Conservation (phyloP, 441 rosid species). For the Sinapis alba region DNA sequence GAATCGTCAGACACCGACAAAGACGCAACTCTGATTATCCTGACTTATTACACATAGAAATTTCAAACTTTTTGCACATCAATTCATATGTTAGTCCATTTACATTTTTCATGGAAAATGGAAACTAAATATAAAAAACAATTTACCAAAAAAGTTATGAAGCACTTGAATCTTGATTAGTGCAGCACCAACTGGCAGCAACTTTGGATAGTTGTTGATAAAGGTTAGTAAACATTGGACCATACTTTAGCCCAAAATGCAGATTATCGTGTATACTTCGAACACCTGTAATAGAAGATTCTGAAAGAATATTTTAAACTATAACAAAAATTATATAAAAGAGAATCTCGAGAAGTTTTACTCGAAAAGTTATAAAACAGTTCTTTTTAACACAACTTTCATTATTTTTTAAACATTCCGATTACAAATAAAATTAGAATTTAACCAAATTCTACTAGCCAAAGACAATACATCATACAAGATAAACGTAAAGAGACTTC, state of each 20-base stretch:
- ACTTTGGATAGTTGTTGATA: background rate
- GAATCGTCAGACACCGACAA: conserved; percentile 36
- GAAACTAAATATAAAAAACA: background rate
- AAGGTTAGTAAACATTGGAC: background rate
- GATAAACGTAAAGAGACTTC: too few relatives aligned
- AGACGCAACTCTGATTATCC: conserved; percentile 31
- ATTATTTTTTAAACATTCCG: too few relatives aligned
- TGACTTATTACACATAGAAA: background rate
- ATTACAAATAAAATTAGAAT: too few relatives aligned
- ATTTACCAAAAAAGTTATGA: background rate
- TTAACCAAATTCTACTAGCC: too few relatives aligned
- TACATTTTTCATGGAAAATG: background rate
- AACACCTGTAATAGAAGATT: too few relatives aligned
- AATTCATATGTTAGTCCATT: background rate
- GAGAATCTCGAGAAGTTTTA: too few relatives aligned
- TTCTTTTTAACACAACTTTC: too few relatives aligned
- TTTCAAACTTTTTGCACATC: background rate
- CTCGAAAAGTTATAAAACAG: too few relatives aligned
- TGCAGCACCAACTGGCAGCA: background rate
- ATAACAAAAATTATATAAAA: too few relatives aligned
- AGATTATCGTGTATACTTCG: background rate
- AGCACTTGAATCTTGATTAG: conserved; percentile 2
- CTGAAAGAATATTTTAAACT: too few relatives aligned
- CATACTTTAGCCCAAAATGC: background rate
- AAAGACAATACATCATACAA: too few relatives aligned